Evolutionary conservation across 192 early-diverging fungal genomes (phyloP), one percentile per base, ranked within the genome.

Genomic region (Linnemannia zychae): DNA sequence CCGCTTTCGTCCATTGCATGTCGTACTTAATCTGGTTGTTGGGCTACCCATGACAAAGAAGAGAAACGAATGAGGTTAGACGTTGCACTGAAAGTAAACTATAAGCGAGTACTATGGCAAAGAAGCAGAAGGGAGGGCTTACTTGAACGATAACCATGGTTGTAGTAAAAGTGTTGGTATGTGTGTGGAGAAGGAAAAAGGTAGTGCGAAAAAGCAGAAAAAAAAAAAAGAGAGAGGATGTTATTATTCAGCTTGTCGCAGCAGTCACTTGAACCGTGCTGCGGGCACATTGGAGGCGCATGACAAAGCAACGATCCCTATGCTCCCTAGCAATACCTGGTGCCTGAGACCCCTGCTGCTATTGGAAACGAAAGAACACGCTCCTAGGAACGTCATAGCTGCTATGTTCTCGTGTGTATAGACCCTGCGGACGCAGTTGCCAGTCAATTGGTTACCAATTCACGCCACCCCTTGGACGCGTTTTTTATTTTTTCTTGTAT

Each of bases 11-110:
- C 31, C 34, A 53, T 53, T 0, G 60, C 6, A 38, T 76, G 17
- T 9, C 67, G 36, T 88, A 90, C 89, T 90, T 90, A 53, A 90
- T 88, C 73, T 88, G 87, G 24, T 67, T 77, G 69, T 78, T 88
- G 47, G 87, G 87, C 82, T 87, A 88, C 74, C 22, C 84, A 88
- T 57, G n/a, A 63, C 5, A 50, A 33, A 72, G 36, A 40, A 66
- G 20, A 50, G 40, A 18, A 68, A 20, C 38, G 37, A 40, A 40
- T n/a, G 67, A 36, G 17, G 37, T 68, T 68, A 36, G 36, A 38
- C 67, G 16, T 28, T 63, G 40, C 9, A 20, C 38, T 44, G 18
- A 34, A 48, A n/a, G 34, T 16, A 40, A 65, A 22, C n/a, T 57
- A 34, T 22, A 11, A 34, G 9, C n/a, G 11, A 53, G n/a, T 53